Evolutionary conservation across 495 filamentous ascomycete genomes (phyloP).

Genomic region (Astrocystis sublimbata): DNA sequence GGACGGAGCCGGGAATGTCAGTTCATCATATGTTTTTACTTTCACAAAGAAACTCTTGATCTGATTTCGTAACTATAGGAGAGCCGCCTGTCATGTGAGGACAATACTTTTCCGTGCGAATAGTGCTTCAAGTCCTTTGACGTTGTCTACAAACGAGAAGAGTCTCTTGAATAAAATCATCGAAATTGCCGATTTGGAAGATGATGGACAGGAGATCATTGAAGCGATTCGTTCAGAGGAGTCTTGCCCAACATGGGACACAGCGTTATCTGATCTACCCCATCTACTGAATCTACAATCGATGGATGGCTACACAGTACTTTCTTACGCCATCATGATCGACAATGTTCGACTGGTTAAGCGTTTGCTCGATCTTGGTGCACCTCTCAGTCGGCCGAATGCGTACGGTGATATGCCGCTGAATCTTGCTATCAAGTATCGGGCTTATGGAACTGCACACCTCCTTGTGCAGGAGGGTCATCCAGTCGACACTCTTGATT

Average conservation of each 20-base stretch:
- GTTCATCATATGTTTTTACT: background rate
- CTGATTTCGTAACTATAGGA: background rate
- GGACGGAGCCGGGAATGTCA: background rate
- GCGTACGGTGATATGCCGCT: background rate
- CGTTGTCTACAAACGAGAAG: background rate
- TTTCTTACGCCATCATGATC: background rate
- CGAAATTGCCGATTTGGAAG: background rate
- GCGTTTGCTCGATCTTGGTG: background rate
- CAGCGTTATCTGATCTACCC: background rate
- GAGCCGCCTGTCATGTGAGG: background rate
- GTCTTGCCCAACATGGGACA: background rate
- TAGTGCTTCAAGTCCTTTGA: background rate
- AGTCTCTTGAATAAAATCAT: background rate
- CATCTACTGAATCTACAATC: background rate
- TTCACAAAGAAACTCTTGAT: background rate
- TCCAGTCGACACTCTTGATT: background rate
- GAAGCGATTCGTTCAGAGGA: background rate
- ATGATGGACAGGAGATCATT: background rate
- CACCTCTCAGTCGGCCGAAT: background rate
- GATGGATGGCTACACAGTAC: background rate
- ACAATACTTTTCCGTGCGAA: background rate
- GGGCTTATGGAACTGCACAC: background rate
- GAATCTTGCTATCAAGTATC: background rate
- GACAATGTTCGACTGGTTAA: background rate
- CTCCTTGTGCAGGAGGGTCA: constrained; percentile 1